Base-by-base conservation (phyloP, 2,329 filamentous ascomycete species). In the Xylaria sp. region DNA sequence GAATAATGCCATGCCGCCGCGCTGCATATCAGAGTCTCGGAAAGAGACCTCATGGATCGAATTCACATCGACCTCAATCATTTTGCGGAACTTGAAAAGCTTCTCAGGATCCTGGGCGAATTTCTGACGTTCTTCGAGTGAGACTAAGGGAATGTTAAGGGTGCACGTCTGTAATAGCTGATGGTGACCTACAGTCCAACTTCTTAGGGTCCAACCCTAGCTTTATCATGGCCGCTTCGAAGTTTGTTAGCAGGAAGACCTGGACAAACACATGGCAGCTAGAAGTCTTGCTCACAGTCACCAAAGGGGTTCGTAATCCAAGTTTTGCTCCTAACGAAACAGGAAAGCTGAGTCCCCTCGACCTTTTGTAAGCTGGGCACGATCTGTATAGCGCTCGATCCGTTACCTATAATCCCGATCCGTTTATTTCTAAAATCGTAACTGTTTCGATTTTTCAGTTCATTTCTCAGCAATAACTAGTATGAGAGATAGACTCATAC, bases 301-400 rank as follows among this genome's bases (percentile, higher is more conserved):
- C 82, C 83, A 63, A 85, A 84, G 0, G 79, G 76, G 17, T 80
- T 80, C 9, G 81, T 79, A 55, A 86, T 84, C 84, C 83, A 86
- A 5, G 82, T 85, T 57, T 81, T 81, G 44, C 80, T 83, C 59
- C 84, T 79, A 54, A 85, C 80, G 67, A 85, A 86, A 61, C 81
- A 82, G 5, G 77, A 81, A 31, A 85, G 72, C 10, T 78, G 71
- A 2, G 77, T 68, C 3, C 81, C 82, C 57, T 81, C 75, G 1
- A 81, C 45, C 66, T 81, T 81, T 69, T 85, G 83, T 44, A 87
- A 75, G 5, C 71, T 75, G 1, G 85, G 84, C 9, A 86, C 78
- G 61, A 87, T 86, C 66, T 87, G 85, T 66, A 86, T 85, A 0
- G 80, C 80, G 68, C 83, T 85, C 22, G 83, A 83, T 13, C 85